Evolutionary conservation across 2,329 filamentous ascomycete species (phyloP), one percentile per base, ranked within the genome.

Genomic region (Diplodia mutila): DNA sequence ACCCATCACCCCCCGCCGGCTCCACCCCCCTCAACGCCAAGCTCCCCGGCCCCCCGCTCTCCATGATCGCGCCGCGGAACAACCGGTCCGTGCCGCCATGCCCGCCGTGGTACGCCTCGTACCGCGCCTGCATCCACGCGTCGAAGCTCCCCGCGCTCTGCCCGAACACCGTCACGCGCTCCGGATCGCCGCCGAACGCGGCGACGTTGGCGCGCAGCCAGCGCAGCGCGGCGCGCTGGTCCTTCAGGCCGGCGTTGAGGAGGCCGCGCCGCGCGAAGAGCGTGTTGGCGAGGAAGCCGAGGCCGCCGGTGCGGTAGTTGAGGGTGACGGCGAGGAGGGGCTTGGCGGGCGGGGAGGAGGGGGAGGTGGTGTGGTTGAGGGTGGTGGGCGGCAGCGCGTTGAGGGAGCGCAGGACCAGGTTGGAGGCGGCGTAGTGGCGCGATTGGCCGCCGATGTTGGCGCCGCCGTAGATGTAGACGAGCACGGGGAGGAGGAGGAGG

Each of bases 301-400:
- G 93, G 0, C 87, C 90, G 11, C 86, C 90, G 0, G 91, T 81
- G 2, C 91, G 89, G 78, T 96, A 94, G 79, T 93, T 94, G 74
- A 94, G 87, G 0, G 89, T 86, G 0, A 94, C 91, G 66, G 89
- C 91, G 55, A 96, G 80, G 70, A 94, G 87, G 0, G 90, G 89
- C 77, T 91, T 87, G 46, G 83, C 82, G 65, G 84, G 8, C 1
- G 18, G 1, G 14, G 16, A 0, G 14, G 12, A 16, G 37, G 2
- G 7, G 4, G 5, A 11, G 18, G 42, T 11, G 7, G 42, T 21
- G 42, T 8, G 42, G 42, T n/a, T 8, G 18, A 11, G 42, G 18
- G 9, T 6, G 1, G 8, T 1, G 11, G 32, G 32, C 1, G 32
- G 32, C 1, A 34, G 32, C 9, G 1, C 71, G 0, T 72, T 70